Evolutionary conservation across 345 rosid species (phyloP).

Genomic region (Lepidium aucheri): DNA sequence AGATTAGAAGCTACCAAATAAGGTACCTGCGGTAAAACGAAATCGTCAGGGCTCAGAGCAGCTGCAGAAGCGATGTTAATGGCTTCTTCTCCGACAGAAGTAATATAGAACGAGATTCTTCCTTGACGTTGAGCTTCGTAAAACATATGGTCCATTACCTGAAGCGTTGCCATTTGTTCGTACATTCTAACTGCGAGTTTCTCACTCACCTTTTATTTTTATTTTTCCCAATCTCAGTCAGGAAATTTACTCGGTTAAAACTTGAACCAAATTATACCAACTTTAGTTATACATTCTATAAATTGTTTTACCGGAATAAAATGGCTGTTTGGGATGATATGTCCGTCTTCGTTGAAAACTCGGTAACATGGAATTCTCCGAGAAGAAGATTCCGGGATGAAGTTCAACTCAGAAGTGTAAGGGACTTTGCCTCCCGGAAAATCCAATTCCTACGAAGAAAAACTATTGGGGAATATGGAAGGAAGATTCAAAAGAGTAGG

Average conservation of each 20-base stretch:
- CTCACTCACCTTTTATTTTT: conserved; percentile 52
- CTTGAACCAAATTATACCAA: background rate
- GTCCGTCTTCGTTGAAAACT: conserved; percentile 48
- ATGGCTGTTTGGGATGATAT: conserved; percentile 12
- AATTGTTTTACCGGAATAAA: conserved; percentile 33
- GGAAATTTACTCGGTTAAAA: background rate
- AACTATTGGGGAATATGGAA: background rate
- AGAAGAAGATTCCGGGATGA: conserved; percentile 36
- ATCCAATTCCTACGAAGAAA: conserved; percentile 38
- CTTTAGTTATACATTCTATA: background rate
- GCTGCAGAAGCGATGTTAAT: conserved; percentile 73
- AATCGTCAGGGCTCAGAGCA: conserved; percentile 52
- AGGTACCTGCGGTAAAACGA: conserved; percentile 59
- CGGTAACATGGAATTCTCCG: conserved; percentile 55
- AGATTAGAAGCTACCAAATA: background rate
- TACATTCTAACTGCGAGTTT: conserved; percentile 59
- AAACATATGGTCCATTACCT: conserved; percentile 58
- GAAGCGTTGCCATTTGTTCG: conserved; percentile 59
- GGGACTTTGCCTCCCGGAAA: conserved; percentile 72
- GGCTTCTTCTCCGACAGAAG: conserved; percentile 74
- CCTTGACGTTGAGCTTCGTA: conserved; percentile 90
- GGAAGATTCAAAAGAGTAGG: background rate
- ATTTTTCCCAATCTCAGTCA: background rate
- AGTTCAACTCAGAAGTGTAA: conserved; percentile 41
- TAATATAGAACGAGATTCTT: conserved; percentile 61